phyloP scores from a whole-genome alignment of 1,139 yeast species.

The Protomyces macrosporus region DNA sequence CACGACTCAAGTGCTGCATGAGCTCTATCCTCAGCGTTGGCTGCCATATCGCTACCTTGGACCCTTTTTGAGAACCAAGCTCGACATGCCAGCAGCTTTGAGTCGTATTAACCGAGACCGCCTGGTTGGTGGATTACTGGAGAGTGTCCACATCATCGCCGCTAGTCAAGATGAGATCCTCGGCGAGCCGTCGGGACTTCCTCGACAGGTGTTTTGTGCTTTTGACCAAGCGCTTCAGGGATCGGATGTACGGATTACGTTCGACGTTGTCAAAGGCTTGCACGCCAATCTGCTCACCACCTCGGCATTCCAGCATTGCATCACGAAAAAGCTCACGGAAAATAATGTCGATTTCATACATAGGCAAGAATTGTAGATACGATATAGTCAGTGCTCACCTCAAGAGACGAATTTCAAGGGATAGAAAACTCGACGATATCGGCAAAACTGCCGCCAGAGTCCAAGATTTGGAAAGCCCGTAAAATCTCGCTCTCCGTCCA shows the following conservation, averaged over 20 bases:
- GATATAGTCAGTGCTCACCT: background rate
- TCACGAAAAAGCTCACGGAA: background rate
- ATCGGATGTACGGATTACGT: background rate
- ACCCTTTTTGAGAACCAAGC: conserved; percentile 6
- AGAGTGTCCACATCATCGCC: background rate
- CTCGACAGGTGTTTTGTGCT: background rate
- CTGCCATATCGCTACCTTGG: conserved; percentile 23
- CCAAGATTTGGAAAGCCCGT: conserved; percentile 1
- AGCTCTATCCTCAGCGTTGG: conserved; percentile 21
- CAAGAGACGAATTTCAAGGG: background rate
- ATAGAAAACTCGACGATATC: conserved; percentile 13
- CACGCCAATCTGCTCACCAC: background rate
- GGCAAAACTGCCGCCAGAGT: conserved; percentile 16
- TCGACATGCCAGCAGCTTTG: conserved; percentile 7
- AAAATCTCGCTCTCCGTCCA: conserved; percentile 14
- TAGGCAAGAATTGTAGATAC: background rate
- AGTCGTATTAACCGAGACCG: background rate
- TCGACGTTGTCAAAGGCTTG: background rate
- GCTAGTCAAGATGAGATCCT: background rate
- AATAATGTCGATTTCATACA: background rate
- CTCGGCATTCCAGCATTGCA: background rate
- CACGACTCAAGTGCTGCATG: background rate
- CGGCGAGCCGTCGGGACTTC: background rate
- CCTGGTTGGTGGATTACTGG: background rate
- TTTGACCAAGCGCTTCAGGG: background rate